Base-by-base conservation (phyloP, 2,329 filamentous ascomycete genomes). In the Chaetoscypha palmicola region DNA sequence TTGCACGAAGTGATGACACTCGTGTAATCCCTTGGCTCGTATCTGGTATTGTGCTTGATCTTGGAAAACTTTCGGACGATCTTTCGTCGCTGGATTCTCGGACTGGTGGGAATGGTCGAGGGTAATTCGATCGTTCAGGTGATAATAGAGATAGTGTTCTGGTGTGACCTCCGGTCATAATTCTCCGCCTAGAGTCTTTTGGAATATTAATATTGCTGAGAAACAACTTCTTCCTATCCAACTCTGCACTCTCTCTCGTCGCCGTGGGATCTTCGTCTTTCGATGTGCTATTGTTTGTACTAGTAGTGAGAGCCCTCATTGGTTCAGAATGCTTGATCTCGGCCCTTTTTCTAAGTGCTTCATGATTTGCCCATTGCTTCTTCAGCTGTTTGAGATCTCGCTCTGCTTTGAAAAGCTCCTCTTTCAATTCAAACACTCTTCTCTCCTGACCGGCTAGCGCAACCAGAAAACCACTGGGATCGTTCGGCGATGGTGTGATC, bases 381-480 rank as follows among this genome's bases (percentile, higher is more conserved):
- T 96, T 97, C 49, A 98, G 70, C 32, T 70, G 76, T 36, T 71
- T 70, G 31, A 98, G 70, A 36, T 94, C 85, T 10, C 70, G 67
- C 62, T 98, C 91, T 4, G 92, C 91, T 47, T 81, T 82, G 19
- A 72, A 69, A n/a, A 98, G 71, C 64, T 97, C 91, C 63, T 98
- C 92, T 47, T 82, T 84, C 41, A 98, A 70, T 66, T 97, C 92
- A 45, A 98, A 68, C 1, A 98, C 91, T 53, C 80, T 81, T 45
- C 92, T 77, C 68, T 98, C 92, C 66, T 97, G 90, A 11, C 87
- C 82, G 34, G 92, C 92, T 57, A 98, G 84, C 45, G 90, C 85
- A 49, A 88, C 90, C 53, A 98, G 81, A 58, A 96, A 86, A 0
- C 51, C 55, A 19, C 39, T 56, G 4, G 58, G 47, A 42, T 63